Conservation (phyloP, 1,284 basidiomycete species). For the Boletus mariae region DNA sequence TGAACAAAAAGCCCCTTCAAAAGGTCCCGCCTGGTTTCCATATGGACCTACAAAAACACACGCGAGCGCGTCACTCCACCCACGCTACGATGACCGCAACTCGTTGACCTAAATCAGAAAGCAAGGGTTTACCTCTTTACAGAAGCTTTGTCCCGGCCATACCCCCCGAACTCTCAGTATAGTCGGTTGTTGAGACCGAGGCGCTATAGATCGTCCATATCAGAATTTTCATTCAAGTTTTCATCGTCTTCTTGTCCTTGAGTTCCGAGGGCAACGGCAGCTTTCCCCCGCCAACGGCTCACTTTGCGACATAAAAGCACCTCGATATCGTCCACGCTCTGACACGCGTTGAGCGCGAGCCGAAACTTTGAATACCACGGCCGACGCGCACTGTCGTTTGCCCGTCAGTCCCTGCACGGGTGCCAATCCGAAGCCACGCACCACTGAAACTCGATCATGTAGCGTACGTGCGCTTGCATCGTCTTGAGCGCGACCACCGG, state of each 20-base stretch:
- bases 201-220: conserved; percentile 1
- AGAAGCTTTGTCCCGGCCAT: not conserved
- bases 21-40: not conserved
- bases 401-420: not conserved
- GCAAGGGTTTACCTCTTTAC: not conserved
- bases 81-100: not conserved
- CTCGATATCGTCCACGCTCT: conserved; percentile 46
- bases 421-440: conserved; percentile 28
- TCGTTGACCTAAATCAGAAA: not conserved
- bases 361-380: conserved; percentile 59
- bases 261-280: conserved; percentile 5
- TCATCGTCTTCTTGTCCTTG: conserved; percentile 2
- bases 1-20: not conserved
- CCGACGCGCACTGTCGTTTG: conserved; percentile 40
- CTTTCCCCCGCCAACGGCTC: conserved; percentile 49
- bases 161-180: not conserved
- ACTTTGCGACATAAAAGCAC: conserved; percentile 43
- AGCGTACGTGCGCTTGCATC: conserved; percentile 56
- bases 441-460: conserved; percentile 65
- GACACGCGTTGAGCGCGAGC: conserved; percentile 39
- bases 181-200: not conserved
- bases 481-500: conserved; percentile 46
- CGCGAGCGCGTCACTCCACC: not conserved
- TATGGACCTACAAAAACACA: not conserved
- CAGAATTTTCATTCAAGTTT: not conserved